Evolutionary conservation across 2,329 filamentous ascomycete genomes (phyloP), one percentile per base, ranked within the genome.

Genomic region (Venturia pyrina): DNA sequence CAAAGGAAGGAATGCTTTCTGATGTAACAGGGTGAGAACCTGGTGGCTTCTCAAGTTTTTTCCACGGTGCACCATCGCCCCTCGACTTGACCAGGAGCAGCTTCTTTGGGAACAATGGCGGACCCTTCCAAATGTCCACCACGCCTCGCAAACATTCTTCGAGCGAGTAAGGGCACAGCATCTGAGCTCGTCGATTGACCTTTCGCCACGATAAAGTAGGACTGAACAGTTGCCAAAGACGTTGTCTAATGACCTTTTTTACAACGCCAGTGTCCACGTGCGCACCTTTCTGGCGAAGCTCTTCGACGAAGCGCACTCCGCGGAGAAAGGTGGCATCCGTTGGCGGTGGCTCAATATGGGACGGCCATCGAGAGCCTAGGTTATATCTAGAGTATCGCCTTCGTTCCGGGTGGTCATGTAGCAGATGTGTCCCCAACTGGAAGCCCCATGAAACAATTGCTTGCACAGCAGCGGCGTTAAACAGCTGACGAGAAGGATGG

Each of bases 161-260:
- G 3, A 66, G 17, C 32, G 65, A 41, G 56, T 62, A 66, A n/a
- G 60, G 66, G 37, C 66, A 66, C 57, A 53, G 10, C 13, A 32
- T 19, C 32, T 41, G 40, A 32, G 57, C 64, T n/a, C 19, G 46
- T 34, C 28, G 28, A 50, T 68, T 68, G 28, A 21, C 19, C 10
- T 28, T 32, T 15, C 50, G 50, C 24, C 21, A 37, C 4, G 65
- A 64, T 32, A 44, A 34, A 32, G 68, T 72, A 15, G 75, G 74
- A 4, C 75, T 74, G 53, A 75, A 77, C 1, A 76, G 66, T 19
- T 71, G 73, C 72, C 73, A 75, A 48, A 77, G 69, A n/a, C 72
- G 71, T 19, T 65, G 53, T 19, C 65, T 66, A 24, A 75, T 63
- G 5, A 72, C 73, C 41, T 68, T 66, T 19, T 69, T 69, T 13